Evolutionary conservation across 2,329 filamentous ascomycete species (phyloP).

Genomic region (Aquanectria penicillioides): DNA sequence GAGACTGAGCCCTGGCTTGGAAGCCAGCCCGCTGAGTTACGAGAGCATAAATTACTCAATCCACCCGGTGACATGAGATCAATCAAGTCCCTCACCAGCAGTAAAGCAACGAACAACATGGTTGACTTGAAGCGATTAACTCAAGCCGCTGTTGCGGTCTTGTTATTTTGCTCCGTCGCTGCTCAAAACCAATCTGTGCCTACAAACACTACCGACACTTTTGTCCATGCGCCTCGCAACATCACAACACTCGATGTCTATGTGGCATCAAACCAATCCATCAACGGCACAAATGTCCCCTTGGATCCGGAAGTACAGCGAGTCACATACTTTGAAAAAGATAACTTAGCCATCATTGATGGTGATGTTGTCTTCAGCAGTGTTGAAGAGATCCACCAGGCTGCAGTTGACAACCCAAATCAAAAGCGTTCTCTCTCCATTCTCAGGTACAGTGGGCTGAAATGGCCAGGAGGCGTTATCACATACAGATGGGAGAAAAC

Average conservation of each 20-base stretch:
- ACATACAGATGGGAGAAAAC: conserved; percentile 3
- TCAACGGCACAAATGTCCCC: not conserved
- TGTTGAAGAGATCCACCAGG: not conserved
- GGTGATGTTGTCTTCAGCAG: not conserved
- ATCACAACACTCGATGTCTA: not conserved
- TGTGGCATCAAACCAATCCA: not conserved
- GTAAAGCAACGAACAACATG: too few species aligned
- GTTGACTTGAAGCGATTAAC: too few species aligned
- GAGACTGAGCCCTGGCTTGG: too few species aligned
- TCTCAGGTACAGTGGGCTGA: not conserved
- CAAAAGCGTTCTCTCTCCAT: not conserved
- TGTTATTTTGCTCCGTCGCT: too few species aligned
- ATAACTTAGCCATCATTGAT: not conserved
- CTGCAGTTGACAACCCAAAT: not conserved
- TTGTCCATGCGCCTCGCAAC: not conserved
- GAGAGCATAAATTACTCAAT: too few species aligned
- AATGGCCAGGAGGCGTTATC: conserved; percentile 1
- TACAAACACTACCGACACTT: not conserved
- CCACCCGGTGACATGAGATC: too few species aligned
- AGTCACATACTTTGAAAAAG: not conserved
- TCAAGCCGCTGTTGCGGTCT: too few species aligned
- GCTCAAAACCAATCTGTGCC: not conserved
- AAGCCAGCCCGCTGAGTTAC: too few species aligned
- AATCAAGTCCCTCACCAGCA: too few species aligned
- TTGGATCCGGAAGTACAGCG: not conserved